Percentiles rank a stretch among this genome's conserved stretches.
Evolutionary conservation across 805 yeast species (phyloP).

Genomic region (Wickerhamiella hasegawae): DNA sequence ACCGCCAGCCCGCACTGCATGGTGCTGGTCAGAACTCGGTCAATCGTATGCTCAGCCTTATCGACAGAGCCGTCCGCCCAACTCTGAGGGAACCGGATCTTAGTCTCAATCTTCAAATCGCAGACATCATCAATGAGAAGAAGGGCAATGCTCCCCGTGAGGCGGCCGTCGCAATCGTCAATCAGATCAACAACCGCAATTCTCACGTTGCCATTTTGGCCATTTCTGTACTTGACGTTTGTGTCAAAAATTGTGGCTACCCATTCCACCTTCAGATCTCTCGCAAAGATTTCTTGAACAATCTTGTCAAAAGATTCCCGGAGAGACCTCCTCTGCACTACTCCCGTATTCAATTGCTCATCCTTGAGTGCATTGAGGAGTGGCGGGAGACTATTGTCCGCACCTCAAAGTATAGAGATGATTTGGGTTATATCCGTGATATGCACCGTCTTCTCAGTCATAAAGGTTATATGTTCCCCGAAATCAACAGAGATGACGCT

Average conservation of each 20-base stretch:
- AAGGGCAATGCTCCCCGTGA: conserved; percentile 86
- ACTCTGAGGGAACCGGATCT: conserved; percentile 73
- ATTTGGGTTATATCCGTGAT: conserved; percentile 79
- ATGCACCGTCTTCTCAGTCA: conserved; percentile 83
- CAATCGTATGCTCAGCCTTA: conserved; percentile 8
- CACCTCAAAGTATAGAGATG: conserved; percentile 80
- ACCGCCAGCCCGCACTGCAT: conserved; percentile 3
- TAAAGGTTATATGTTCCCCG: conserved; percentile 91
- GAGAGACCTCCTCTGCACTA: conserved; percentile 84
- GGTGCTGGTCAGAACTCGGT: conserved; percentile 5
- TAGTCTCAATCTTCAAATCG: conserved; percentile 76
- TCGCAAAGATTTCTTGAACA: conserved; percentile 86
- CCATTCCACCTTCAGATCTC: conserved; percentile 92
- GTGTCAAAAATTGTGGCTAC: conserved; percentile 95
- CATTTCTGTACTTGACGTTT: conserved; percentile 55
- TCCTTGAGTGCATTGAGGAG: conserved; percentile 84
- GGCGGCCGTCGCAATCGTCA: conserved; percentile 76
- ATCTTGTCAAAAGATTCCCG: conserved; percentile 82
- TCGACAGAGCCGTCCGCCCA: conserved; percentile 76
- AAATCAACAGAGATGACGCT: conserved; percentile 74
- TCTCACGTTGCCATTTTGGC: conserved; percentile 78
- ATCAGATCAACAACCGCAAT: conserved; percentile 64
- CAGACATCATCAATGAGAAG: conserved; percentile 83
- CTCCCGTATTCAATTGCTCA: conserved; percentile 65
- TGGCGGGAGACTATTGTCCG: conserved; percentile 94